phyloP scores from a whole-genome alignment of 345 rosid species.

The Turritis glabra region DNA sequence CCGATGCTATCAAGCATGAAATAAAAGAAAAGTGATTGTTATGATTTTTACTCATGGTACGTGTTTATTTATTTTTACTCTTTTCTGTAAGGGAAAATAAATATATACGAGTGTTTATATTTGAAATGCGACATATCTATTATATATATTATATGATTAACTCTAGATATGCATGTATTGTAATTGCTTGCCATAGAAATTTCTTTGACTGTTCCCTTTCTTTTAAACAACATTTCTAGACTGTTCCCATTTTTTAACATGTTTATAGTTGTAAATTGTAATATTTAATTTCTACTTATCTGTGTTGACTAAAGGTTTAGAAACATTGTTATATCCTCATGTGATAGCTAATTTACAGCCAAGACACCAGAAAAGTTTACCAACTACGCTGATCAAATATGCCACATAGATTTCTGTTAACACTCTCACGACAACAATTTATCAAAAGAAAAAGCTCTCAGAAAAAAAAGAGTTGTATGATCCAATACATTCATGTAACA shows the following conservation, averaged over 20 bases:
- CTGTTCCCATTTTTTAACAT: too few species aligned
- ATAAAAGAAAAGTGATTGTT: background rate
- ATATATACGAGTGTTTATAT: background rate
- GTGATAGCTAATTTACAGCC: background rate
- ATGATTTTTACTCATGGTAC: background rate
- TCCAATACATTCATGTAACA: background rate
- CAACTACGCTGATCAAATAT: background rate
- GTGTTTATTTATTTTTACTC: background rate
- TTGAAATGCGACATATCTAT: background rate
- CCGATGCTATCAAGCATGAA: constrained; percentile 42
- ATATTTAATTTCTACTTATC: background rate
- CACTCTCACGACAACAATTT: background rate
- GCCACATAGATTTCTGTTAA: background rate
- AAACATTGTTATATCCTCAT: background rate
- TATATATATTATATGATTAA: background rate
- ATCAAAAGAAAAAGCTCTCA: too few species aligned
- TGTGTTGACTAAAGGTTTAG: background rate
- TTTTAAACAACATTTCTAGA: too few species aligned
- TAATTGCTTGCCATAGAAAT: background rate
- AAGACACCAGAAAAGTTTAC: background rate
- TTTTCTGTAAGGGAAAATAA: constrained; percentile 1
- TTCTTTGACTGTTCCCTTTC: background rate
- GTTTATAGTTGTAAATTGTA: background rate
- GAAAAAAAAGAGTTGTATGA: background rate
- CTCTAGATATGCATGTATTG: background rate